These are phyloP conservation scores for Ogataea nakhonphanomensis DNA, from an alignment of 805 yeast species.

Conservation along the genomic window DNA sequence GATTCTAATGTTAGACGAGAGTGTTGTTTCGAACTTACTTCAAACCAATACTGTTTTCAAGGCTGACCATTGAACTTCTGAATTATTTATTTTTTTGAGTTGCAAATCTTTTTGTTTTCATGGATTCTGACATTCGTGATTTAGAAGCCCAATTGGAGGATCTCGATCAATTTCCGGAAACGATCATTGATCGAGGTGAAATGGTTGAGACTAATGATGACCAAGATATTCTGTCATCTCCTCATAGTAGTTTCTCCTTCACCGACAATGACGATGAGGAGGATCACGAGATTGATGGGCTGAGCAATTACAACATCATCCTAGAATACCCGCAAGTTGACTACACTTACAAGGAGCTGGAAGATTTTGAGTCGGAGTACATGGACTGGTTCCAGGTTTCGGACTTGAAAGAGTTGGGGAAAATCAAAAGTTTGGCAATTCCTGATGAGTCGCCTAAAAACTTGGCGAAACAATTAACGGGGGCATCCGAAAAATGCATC, in stretches of 20 bases:
- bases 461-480: neutral
- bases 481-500: neutral
- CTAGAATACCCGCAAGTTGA: slow-evolving; percentile 41
- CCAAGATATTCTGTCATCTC: slow-evolving; percentile 29
- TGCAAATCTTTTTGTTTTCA: slow-evolving; percentile 1
- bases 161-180: slow-evolving; percentile 25
- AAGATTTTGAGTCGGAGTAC: slow-evolving; percentile 37
- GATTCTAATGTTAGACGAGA: slow-evolving; percentile 39
- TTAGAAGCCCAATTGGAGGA: slow-evolving; percentile 18
- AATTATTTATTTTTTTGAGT: neutral
- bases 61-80: slow-evolving; percentile 22
- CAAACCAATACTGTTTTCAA: slow-evolving; percentile 34
- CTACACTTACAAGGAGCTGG: slow-evolving; percentile 39
- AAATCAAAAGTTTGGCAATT: slow-evolving; percentile 10
- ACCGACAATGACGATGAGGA: slow-evolving; percentile 24
- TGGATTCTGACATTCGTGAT: slow-evolving; percentile 10
- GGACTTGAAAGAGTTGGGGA: slow-evolving; percentile 28
- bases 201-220: slow-evolving; percentile 31
- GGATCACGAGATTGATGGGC: slow-evolving; percentile 32
- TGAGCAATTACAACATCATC: slow-evolving; percentile 32
- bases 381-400: slow-evolving; percentile 37
- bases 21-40: slow-evolving; percentile 27
- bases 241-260: slow-evolving; percentile 28
- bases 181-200: slow-evolving; percentile 31
- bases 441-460: slow-evolving; percentile 8